Conservation (phyloP, 2,329 filamentous ascomycete species). For the Fusarium kyushuense region DNA sequence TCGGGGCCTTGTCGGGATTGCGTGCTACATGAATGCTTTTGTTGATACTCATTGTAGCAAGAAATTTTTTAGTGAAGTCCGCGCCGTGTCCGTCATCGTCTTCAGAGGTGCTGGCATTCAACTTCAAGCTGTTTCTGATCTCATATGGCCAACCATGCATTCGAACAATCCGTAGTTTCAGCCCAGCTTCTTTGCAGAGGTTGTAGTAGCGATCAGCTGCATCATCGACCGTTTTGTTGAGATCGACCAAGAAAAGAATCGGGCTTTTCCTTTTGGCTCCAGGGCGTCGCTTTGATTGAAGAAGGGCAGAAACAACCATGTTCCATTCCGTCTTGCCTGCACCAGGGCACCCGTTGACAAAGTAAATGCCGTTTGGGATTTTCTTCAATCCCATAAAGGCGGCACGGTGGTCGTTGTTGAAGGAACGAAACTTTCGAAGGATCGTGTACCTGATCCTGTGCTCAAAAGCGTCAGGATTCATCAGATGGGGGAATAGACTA, state of each 20-base stretch:
- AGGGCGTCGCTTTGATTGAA: conserved; percentile 50
- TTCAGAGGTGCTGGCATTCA: conserved; percentile 39
- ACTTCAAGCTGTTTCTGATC: conserved; percentile 48
- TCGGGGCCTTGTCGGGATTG: conserved; percentile 51
- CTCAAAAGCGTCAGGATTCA: conserved; percentile 39
- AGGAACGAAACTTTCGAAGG: conserved; percentile 48
- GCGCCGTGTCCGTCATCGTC: conserved; percentile 12
- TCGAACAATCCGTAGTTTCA: conserved; percentile 53
- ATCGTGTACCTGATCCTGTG: conserved; percentile 46
- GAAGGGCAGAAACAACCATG: conserved; percentile 56
- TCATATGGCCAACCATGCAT: conserved; percentile 59
- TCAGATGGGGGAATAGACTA: conserved; percentile 51
- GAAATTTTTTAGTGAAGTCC: conserved; percentile 55
- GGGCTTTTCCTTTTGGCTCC: conserved; percentile 46
- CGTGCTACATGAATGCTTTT: conserved; percentile 24
- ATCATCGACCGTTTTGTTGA: conserved; percentile 62
- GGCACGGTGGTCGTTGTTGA: conserved; percentile 55
- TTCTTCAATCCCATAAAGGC: conserved; percentile 53
- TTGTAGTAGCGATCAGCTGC: conserved; percentile 57
- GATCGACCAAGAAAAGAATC: conserved; percentile 61
- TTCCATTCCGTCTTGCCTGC: conserved; percentile 63
- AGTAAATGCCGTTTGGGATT: conserved; percentile 58
- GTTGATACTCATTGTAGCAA: conserved; percentile 46
- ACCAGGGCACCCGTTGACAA: conserved; percentile 62
- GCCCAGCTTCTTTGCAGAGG: conserved; percentile 53